Evolutionary conservation across 768 basidiomycete species (phyloP).

Genomic region (Macrolepiota fuliginosa): DNA sequence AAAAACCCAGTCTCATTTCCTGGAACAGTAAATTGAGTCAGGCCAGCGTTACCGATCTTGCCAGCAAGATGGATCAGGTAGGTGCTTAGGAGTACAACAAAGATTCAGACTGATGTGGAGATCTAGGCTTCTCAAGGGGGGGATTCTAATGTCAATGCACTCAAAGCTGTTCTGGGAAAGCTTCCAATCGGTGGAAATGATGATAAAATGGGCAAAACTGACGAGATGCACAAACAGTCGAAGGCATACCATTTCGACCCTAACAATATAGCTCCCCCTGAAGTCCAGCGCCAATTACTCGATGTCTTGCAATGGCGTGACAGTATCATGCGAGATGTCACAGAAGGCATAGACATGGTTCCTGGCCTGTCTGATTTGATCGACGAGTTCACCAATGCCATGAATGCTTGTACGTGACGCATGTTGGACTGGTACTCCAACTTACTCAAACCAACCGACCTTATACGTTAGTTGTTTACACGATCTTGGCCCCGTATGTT

Average conservation of each 20-base stretch:
- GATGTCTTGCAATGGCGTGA: slow-evolving; percentile 65
- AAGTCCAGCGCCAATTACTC: slow-evolving; percentile 56
- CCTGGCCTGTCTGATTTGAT: slow-evolving; percentile 57
- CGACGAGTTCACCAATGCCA: slow-evolving; percentile 59
- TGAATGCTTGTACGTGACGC: slow-evolving; percentile 57
- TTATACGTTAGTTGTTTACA: slow-evolving; percentile 51
- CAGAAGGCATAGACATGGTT: slow-evolving; percentile 60
- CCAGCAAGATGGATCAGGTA: slow-evolving; percentile 46
- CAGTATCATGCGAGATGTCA: slow-evolving; percentile 48
- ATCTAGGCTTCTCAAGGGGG: slow-evolving; percentile 31
- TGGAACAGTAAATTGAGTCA: slow-evolving; percentile 50
- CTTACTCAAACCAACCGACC: slow-evolving; percentile 1
- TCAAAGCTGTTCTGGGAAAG: slow-evolving; percentile 47
- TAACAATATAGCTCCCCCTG: slow-evolving; percentile 57
- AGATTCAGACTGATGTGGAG: not conserved
- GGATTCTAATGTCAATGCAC: slow-evolving; percentile 30
- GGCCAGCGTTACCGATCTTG: slow-evolving; percentile 58
- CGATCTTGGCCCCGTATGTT: slow-evolving; percentile 65
- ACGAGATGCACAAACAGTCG: slow-evolving; percentile 50
- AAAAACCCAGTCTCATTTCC: not conserved
- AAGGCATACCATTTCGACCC: slow-evolving; percentile 66
- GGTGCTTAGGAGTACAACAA: not conserved
- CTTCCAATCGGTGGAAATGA: slow-evolving; percentile 47
- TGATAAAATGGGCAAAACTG: slow-evolving; percentile 51
- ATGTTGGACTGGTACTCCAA: not conserved